Base-by-base conservation (phyloP, 129 eudicot species). In the Saussurea involucrata region DNA sequence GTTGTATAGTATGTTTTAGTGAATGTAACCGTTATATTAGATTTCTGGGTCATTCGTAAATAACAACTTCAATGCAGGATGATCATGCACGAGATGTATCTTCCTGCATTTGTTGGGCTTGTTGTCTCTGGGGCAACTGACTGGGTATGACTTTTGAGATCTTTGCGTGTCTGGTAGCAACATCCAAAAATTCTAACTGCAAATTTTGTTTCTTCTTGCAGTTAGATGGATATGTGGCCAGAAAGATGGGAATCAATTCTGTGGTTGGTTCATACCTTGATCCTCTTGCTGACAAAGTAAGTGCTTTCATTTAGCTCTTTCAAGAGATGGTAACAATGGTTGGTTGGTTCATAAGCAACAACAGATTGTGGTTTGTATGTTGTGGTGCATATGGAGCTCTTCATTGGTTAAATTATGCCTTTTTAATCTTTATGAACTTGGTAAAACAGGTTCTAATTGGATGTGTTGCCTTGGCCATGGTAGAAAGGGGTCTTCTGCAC, bases 201-300 rank as follows among this genome's bases (percentile, higher is more conserved):
- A 18, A 31, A 3, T 74, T 37, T 37, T 80, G 61, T 36, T 69
- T 70, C 11, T 61, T 72, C 40, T 70, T 85, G 80, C 86, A 95
- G 99, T 87, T 95, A 67, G 99, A 95, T 85, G 99, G 99, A 66
- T 95, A 84, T 77, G 81, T 90, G 80, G 99, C 99, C 2, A 85
- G 99, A 87, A 92, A 73, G 84, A 92, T 92, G 99, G 90, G 94
- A 49, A 95, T 95, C 69, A 84, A 85, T 84, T 95, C 99, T 74
- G 99, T 95, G n/a, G 92, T 95, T 77, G 99, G 99, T 20, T 95
- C 99, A 25, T 95, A 95, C 82, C 90, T 95, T 75, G 99, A 95
- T 84, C 99, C 97, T 77, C 97, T 95, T 73, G 99, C 99, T 42
- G 99, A 95, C 79, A 95, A 95, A 91, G 99, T 92, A 83, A 80